Conservation (phyloP, 1,284 basidiomycete genomes). For the Apiotrichum montevideense region DNA sequence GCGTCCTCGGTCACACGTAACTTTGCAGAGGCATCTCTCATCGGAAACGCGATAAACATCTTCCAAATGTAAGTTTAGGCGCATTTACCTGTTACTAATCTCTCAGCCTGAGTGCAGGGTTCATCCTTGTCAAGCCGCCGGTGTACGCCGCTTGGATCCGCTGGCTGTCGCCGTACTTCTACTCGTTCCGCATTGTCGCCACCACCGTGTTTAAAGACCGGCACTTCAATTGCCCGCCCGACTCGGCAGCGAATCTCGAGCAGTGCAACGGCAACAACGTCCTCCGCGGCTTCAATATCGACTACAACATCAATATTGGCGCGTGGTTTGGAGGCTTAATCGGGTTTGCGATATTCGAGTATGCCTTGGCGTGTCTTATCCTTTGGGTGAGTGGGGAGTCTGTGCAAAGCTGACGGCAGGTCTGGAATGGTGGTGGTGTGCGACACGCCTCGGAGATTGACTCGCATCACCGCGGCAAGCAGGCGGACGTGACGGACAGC, state of each 20-base stretch:
- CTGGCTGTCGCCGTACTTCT: slow-evolving; percentile 43
- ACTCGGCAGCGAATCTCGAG: slow-evolving; percentile 37
- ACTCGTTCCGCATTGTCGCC: slow-evolving; percentile 42
- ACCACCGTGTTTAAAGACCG: slow-evolving; percentile 47
- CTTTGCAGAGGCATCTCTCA: slow-evolving; percentile 43
- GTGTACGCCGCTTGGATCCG: slow-evolving; percentile 49
- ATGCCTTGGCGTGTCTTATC: slow-evolving; percentile 40
- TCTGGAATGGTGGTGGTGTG: slow-evolving; percentile 47
- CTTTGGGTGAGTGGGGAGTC: slow-evolving; percentile 23
- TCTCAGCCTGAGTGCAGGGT: slow-evolving; percentile 31
- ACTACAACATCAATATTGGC: slow-evolving; percentile 38
- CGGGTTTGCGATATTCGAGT: slow-evolving; percentile 40
- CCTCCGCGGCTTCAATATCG: slow-evolving; percentile 43
- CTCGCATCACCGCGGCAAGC: slow-evolving; percentile 39
- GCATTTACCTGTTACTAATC: background rate
- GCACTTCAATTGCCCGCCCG: slow-evolving; percentile 44
- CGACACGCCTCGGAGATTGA: slow-evolving; percentile 46
- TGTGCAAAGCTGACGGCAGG: slow-evolving; percentile 7
- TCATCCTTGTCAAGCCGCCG: slow-evolving; percentile 45
- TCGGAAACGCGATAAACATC: slow-evolving; percentile 42
- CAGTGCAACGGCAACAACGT: slow-evolving; percentile 49
- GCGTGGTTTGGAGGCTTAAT: slow-evolving; percentile 47
- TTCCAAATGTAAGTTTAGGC: slow-evolving; percentile 19
- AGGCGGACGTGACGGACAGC: slow-evolving; percentile 38
- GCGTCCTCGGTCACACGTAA: slow-evolving; percentile 41